Conservation (phyloP, 192 early-diverging fungal species). For the Chytriomyces sp. region DNA sequence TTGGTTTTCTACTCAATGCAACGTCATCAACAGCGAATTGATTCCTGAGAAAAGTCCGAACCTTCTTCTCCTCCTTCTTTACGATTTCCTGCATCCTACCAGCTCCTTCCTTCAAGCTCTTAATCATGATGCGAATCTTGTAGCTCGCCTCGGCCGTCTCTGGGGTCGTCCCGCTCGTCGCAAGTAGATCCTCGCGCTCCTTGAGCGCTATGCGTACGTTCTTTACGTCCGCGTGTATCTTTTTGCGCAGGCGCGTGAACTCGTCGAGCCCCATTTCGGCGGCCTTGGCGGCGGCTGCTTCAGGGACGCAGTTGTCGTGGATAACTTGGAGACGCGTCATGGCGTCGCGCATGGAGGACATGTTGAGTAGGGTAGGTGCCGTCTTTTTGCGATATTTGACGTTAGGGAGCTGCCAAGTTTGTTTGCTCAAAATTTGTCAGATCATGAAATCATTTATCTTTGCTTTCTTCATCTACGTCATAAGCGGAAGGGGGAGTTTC, state of each 20-base stretch:
- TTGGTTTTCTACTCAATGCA: constrained; percentile 38
- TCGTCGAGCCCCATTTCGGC: constrained; percentile 54
- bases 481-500: background rate
- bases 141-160: constrained; percentile 65
- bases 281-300: constrained; percentile 44
- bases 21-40: background rate
- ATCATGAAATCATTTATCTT: background rate
- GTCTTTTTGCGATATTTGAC: background rate
- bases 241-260: constrained; percentile 55
- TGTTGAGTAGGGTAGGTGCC: background rate
- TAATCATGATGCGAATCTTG: constrained; percentile 56
- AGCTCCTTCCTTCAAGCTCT: constrained; percentile 48
- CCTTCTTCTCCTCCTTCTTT: constrained; percentile 60
- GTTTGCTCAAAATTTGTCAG: background rate
- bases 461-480: background rate
- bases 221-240: constrained; percentile 56
- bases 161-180: constrained; percentile 50
- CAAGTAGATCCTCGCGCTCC: constrained; percentile 53
- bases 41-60: constrained; percentile 11
- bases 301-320: constrained; percentile 58
- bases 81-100: constrained; percentile 47
- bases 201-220: constrained; percentile 49
- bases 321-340: constrained; percentile 59
- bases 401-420: background rate
- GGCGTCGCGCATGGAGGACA: constrained; percentile 57